A percentile compares a stretch with the other conserved stretches of the same genome.
Conservation (phyloP, 1,284 basidiomycete species). For the Porogramme epimiltina region DNA sequence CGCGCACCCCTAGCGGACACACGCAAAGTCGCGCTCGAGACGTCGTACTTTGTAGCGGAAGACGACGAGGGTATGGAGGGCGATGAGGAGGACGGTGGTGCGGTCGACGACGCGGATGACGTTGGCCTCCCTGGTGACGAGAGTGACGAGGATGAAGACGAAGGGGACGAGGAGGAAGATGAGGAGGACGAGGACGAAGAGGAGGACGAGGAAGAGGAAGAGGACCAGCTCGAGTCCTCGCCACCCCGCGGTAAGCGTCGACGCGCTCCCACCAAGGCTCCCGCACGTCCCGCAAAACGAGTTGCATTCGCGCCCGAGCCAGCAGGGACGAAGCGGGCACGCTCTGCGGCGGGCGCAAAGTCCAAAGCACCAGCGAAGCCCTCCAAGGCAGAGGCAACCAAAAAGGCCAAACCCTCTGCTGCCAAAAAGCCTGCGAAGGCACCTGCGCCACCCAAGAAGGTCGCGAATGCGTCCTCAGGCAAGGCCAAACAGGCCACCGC, state of each 20-base stretch:
- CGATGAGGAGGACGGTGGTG: slow-evolving; percentile 31
- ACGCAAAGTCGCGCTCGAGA: slow-evolving; percentile 57
- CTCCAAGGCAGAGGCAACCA: slow-evolving; percentile 21
- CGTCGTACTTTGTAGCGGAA: slow-evolving; percentile 45
- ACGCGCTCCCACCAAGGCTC: slow-evolving; percentile 33
- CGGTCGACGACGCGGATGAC: slow-evolving; percentile 37
- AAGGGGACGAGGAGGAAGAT: slow-evolving; percentile 24
- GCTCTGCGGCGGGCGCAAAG: slow-evolving; percentile 28
- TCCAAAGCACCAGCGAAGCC: too few species aligned
- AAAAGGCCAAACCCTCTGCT: slow-evolving; percentile 10
- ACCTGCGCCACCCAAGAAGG: slow-evolving; percentile 26
- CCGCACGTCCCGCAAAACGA: slow-evolving; percentile 48
- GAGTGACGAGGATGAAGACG: slow-evolving; percentile 24
- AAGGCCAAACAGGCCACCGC: slow-evolving; percentile 30
- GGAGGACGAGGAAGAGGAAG: slow-evolving; percentile 27
- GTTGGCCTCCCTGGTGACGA: slow-evolving; percentile 26
- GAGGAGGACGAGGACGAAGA: slow-evolving; percentile 23
- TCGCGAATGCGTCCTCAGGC: slow-evolving; percentile 25
- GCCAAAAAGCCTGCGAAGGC: slow-evolving; percentile 16
- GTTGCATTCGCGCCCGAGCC: slow-evolving; percentile 42
- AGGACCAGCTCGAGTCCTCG: slow-evolving; percentile 21
- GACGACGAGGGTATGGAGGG: slow-evolving; percentile 32
- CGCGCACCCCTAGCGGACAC: slow-evolving; percentile 45
- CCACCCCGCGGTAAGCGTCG: slow-evolving; percentile 49
- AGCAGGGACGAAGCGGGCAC: slow-evolving; percentile 35